phyloP scores from a whole-genome alignment of 305 asterid species.

The Fraxinus angustifolia region DNA sequence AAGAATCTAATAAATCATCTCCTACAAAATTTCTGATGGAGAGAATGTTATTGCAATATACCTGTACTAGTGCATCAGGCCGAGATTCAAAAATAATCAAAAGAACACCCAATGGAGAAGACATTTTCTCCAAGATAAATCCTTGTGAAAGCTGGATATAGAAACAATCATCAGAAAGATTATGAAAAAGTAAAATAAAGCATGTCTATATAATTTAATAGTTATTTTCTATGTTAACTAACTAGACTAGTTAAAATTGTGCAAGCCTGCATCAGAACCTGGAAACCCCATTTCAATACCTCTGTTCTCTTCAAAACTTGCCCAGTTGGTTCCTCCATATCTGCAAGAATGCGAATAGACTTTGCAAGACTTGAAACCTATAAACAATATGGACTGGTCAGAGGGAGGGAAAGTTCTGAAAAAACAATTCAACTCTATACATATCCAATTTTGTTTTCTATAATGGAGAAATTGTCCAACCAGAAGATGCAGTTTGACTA shows the following conservation, averaged over 20 bases:
- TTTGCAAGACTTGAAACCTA: conserved; percentile 57
- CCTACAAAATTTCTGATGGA: neutral
- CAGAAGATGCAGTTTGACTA: neutral
- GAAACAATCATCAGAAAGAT: conserved; percentile 8
- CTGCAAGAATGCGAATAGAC: conserved; percentile 51
- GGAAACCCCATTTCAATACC: conserved; percentile 29
- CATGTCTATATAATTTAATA: neutral
- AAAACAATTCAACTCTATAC: neutral
- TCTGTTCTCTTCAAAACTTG: conserved; percentile 49
- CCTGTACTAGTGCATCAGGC: conserved; percentile 75
- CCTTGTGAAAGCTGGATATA: conserved; percentile 59
- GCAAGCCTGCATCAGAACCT: neutral
- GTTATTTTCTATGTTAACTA: neutral
- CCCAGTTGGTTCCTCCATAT: conserved; percentile 69
- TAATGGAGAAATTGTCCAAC: neutral
- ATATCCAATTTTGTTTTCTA: neutral
- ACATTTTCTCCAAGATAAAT: conserved; percentile 53
- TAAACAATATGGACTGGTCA: conserved; percentile 15
- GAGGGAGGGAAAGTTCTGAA: neutral
- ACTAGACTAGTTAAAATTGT: neutral
- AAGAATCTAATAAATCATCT: neutral
- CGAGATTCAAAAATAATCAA: conserved; percentile 69
- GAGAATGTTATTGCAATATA: conserved; percentile 21
- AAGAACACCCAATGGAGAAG: conserved; percentile 65
- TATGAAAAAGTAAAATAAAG: neutral